A percentile compares a stretch with the other conserved stretches of the same genome.
phyloP scores from a whole-genome alignment of 345 rosid genomes.

The Balakata baccata region DNA sequence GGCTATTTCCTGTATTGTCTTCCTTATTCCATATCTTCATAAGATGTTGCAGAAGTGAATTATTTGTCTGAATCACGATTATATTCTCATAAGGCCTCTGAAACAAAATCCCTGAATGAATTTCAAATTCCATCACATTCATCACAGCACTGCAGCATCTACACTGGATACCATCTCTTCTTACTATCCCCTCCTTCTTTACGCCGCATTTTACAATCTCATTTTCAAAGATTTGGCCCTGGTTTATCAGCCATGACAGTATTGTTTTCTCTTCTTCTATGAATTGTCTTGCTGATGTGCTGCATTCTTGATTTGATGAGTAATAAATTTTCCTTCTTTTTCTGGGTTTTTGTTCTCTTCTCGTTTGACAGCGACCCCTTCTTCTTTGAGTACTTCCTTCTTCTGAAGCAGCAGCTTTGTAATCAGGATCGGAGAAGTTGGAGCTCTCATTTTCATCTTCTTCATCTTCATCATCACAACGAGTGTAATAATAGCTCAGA shows the following conservation, averaged over 20 bases:
- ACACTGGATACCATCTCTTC: constrained; percentile 20
- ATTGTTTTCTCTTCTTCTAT: constrained; percentile 10
- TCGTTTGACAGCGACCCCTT: too few species aligned
- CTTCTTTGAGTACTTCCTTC: background rate
- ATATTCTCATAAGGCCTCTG: constrained; percentile 14
- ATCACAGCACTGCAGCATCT: constrained; percentile 16
- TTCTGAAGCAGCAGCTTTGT: background rate
- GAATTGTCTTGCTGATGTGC: background rate
- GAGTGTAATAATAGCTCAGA: background rate
- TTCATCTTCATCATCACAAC: background rate
- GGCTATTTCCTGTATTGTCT: background rate
- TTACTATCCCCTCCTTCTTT: constrained; percentile 3
- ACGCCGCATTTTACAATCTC: background rate
- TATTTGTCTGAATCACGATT: background rate
- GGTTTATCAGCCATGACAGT: constrained; percentile 24
- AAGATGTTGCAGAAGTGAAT: constrained; percentile 5
- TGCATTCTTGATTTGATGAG: background rate
- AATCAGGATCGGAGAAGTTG: constrained; percentile 11
- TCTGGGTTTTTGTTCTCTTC: background rate
- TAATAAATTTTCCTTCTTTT: background rate
- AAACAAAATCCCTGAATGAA: constrained; percentile 9
- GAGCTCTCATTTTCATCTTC: background rate
- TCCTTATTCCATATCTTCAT: background rate
- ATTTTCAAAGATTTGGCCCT: background rate
- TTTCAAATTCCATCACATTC: constrained; percentile 20